A percentile compares a stretch with the other conserved stretches of the same genome.
These are phyloP conservation scores for Rutstroemia sydowiana DNA, from an alignment of 2,329 filamentous ascomycete species.

Conservation along the genomic window DNA sequence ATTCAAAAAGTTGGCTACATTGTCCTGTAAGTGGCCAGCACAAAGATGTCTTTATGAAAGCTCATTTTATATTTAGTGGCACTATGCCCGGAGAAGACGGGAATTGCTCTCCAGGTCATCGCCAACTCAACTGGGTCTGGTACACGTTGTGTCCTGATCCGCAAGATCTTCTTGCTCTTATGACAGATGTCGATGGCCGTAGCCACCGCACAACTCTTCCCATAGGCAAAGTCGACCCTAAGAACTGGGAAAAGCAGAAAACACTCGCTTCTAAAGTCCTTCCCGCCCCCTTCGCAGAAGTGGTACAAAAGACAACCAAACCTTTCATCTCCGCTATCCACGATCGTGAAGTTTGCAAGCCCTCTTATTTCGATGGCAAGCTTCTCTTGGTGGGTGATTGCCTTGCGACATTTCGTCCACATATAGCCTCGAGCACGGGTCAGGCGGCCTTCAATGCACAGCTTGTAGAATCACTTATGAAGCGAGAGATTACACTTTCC, in stretches of 20 bases:
- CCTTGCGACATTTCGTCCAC: conserved; percentile 37
- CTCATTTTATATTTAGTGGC: conserved; percentile 26
- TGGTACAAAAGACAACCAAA: conserved; percentile 33
- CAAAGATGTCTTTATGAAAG: too few relatives aligned
- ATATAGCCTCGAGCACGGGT: conserved; percentile 37
- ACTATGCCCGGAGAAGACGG: conserved; percentile 37
- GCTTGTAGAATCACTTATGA: conserved; percentile 2
- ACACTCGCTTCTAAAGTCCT: conserved; percentile 8
- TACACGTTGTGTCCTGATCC: conserved; percentile 31
- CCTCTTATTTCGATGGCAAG: conserved; percentile 33
- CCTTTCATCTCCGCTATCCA: conserved; percentile 38
- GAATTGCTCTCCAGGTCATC: conserved; percentile 32
- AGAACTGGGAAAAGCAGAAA: conserved; percentile 14
- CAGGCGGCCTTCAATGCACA: conserved; percentile 22
- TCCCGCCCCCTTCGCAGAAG: conserved; percentile 21
- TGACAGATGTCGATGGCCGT: conserved; percentile 28
- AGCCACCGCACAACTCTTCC: conserved; percentile 20
- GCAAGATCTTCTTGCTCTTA: conserved; percentile 21
- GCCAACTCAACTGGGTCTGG: conserved; percentile 40
- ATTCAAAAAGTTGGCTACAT: too few relatives aligned
- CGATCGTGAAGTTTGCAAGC: conserved; percentile 31
- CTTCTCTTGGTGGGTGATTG: conserved; percentile 36
- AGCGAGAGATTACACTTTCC: not conserved
- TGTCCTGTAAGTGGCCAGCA: not conserved
- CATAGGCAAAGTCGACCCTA: conserved; percentile 12